Base-by-base conservation (phyloP, 441 rosid genomes). In the Omphalea diandra region DNA sequence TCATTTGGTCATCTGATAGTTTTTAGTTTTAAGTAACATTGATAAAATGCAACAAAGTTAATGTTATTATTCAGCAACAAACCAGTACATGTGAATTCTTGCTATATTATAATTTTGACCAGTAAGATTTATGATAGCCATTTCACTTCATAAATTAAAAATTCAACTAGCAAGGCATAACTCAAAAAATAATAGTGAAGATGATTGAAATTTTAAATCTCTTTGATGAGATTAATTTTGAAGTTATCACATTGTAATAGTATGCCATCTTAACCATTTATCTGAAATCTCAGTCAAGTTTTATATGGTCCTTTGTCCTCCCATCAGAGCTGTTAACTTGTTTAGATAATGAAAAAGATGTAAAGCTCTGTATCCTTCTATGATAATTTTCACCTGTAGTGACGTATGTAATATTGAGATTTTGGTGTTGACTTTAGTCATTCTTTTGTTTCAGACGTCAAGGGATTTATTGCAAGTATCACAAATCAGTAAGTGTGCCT, bases 401-500 rank as follows among this genome's bases (percentile, higher is more conserved):
- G 40, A 27, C 47, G 50, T 63, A 38, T 35, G 4, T 50, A 22
- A 29, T 33, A 47, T 12, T 54, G 55, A 40, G 6, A 73, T 33
- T 46, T 65, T 35, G 22, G 22, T 63, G 17, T 46, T 81, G 61
- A 78, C 65, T 70, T 56, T 27, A 67, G 20, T 31, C 36, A n/a
- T 67, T 78, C 31, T 69, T 24, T 70, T 50, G 63, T 85, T 83
- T 61, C 89, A 95, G 98, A 64, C 93, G 87, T 49, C 83, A 80
- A 69, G 95, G 97, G 56, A 80, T 80, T 49, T 84, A 84, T 69
- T 93, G 99, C 88, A 82, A 76, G 64, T 84, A 73, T 80, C 98
- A 93, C 75, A 90, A 78, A 77, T 83, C 76, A 76, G 98, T 92
- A 79, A 71, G 86, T n/a, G n/a, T n/a, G n/a, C 26, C 31, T 66